Base-by-base conservation (phyloP, 192 early-diverging fungal species). In the Backusella sp. region DNA sequence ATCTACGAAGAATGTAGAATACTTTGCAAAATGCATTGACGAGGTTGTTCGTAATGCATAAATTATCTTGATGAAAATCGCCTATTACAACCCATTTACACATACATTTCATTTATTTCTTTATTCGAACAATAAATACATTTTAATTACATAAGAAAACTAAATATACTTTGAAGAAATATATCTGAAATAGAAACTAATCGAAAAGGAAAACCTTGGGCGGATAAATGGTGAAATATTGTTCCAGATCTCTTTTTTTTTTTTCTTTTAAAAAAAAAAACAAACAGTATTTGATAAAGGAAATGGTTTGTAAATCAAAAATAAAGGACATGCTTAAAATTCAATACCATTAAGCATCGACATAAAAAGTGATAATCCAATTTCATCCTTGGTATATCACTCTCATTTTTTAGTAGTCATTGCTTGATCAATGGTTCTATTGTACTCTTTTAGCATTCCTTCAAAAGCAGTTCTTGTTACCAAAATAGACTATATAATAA, bases 11-110 rank as follows among this genome's bases (percentile, higher is more conserved):
- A 99, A 99, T 84, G 89, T 98, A 32, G 87, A 93, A 68, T 90
- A 92, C 74, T 96, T 98, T 84, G 98, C 98, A 21, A 85, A 89
- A 70, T 90, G 94, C 66, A 87, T 99, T 74, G 96, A 99, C 80
- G 92, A 88, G 72, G 96, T 97, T 68, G 96, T 98, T 30, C 89
- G 96, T 65, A 93, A 92, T 76, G 87, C 87, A 28, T 62, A 62
- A 11, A 62, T 11, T 28, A 62, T 28, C 3, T 28, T 62, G 3
- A 28, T 62, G 19, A 59, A 26, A 28, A 26, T 0, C 26, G 1
- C 23, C 23, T 11, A 2, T 28, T 62, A 23, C 11, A 62, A 62
- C 12, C 3, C 26, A 26, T 28, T 49, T 49, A 62, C 21, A 62
- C 56, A 9, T 62, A 9, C 26, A 28, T 62, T 5, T 4, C 23